Conservation (phyloP, 257 asterid genomes). For the Penstemon newberryi region DNA sequence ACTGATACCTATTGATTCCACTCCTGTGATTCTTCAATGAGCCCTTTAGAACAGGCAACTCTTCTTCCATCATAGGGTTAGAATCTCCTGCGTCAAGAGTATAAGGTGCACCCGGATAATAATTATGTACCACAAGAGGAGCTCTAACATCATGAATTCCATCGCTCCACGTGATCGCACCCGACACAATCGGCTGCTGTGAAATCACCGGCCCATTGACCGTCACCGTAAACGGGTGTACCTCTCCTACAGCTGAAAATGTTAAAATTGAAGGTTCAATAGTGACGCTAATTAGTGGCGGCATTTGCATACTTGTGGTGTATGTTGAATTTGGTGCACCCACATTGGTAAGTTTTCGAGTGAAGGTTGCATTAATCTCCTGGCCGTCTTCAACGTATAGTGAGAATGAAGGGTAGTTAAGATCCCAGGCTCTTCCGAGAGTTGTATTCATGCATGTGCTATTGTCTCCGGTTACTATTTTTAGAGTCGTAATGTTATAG, state of each 20-base stretch:
- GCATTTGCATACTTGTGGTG: constrained; percentile 27
- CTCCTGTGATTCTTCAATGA: too few species aligned
- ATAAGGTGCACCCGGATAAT: constrained; percentile 35
- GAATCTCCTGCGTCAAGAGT: not conserved
- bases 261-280: constrained; percentile 46
- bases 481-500: constrained; percentile 40
- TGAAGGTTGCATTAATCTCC: constrained; percentile 33
- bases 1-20: too few species aligned
- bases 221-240: constrained; percentile 33
- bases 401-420: constrained; percentile 55
- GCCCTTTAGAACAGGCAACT: too few species aligned
- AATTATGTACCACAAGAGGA: constrained; percentile 52
- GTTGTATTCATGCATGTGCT: constrained; percentile 32
- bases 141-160: constrained; percentile 43
- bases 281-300: constrained; percentile 12
- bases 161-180: constrained; percentile 46
- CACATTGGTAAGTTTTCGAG: constrained; percentile 45
- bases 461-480: constrained; percentile 49
- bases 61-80: too few species aligned
- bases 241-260: constrained; percentile 48
- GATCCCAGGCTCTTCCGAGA: constrained; percentile 54
- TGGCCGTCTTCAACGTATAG: constrained; percentile 45
- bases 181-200: constrained; percentile 52
- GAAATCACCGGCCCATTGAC: constrained; percentile 49
- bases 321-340: constrained; percentile 47